Conservation (phyloP, 2,329 filamentous ascomycete genomes). For the Aspergillus viridinutans region DNA sequence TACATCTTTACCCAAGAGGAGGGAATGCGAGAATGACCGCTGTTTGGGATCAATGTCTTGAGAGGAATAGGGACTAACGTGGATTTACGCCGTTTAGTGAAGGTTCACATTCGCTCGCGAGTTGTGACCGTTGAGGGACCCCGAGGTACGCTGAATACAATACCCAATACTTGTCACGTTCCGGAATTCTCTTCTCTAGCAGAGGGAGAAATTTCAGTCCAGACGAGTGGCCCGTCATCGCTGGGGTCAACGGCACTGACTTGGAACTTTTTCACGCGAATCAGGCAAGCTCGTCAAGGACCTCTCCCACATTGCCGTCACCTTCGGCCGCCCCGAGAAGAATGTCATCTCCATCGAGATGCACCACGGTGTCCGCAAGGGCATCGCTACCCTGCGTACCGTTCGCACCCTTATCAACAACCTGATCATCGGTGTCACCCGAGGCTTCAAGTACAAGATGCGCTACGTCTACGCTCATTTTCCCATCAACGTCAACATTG, state of each 20-base stretch:
- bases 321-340: constrained; percentile 84
- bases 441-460: constrained; percentile 99
- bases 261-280: constrained; percentile 4
- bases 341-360: constrained; percentile 92
- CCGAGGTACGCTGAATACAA: constrained; percentile 59
- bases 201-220: background rate
- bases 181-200: too few relatives aligned
- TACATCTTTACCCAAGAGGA: constrained; percentile 2
- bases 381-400: constrained; percentile 94
- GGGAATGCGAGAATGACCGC: background rate
- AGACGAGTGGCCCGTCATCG: background rate
- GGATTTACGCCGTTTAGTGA: constrained; percentile 61
- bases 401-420: constrained; percentile 99
- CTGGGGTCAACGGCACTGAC: constrained; percentile 13
- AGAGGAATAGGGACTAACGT: constrained; percentile 20
- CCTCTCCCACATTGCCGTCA: constrained; percentile 92
- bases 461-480: constrained; percentile 99
- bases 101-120: constrained; percentile 95
- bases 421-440: constrained; percentile 96
- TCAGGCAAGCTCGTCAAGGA: constrained; percentile 93
- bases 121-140: constrained; percentile 96
- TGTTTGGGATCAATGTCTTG: constrained; percentile 2
- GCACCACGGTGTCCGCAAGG: constrained; percentile 98
- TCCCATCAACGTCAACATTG: constrained; percentile 99
- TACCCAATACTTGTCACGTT: background rate